A percentile compares a stretch with the other conserved stretches of the same genome.
Evolutionary conservation across 352 stramenopile genomes (phyloP).

Genomic region (Pilasporangium apinafurcum): DNA sequence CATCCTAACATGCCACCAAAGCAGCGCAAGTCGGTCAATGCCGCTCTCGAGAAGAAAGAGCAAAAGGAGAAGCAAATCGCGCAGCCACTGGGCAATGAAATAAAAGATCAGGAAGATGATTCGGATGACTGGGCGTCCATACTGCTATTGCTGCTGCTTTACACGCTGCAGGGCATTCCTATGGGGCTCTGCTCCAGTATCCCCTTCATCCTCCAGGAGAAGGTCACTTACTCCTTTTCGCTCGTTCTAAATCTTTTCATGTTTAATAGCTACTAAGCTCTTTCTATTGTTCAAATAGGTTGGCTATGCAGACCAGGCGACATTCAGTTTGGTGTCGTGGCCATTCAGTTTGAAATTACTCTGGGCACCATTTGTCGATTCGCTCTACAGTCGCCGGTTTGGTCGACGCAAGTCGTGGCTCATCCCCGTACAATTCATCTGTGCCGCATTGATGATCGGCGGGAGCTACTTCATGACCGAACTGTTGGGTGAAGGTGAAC

Average conservation of each 20-base stretch:
- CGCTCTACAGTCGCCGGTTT: conserved; percentile 89
- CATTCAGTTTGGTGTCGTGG: conserved; percentile 97
- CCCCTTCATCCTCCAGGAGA: conserved; percentile 98
- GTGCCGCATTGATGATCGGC: conserved; percentile 93
- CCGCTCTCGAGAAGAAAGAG: no score
- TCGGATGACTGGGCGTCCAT: conserved; percentile 72
- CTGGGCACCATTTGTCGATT: conserved; percentile 97
- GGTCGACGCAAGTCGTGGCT: conserved; percentile 95
- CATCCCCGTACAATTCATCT: conserved; percentile 96
- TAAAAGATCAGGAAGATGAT: conserved; percentile 23
- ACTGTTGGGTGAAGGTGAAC: conserved; percentile 80
- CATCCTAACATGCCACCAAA: neutral
- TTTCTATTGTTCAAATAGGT: conserved; percentile 20
- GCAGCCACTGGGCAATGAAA: no score
- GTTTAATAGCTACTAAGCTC: neutral
- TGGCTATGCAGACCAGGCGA: conserved; percentile 95
- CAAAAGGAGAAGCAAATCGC: no score
- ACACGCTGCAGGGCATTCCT: conserved; percentile 98
- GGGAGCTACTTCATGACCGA: conserved; percentile 80
- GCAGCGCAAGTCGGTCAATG: neutral
- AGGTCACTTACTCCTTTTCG: no score
- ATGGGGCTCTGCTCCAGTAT: conserved; percentile 98
- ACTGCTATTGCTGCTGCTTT: conserved; percentile 94
- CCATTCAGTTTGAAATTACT: conserved; percentile 99
- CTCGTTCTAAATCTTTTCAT: neutral